Evolutionary conservation across 2,329 filamentous ascomycete genomes (phyloP).

Genomic region (Colletotrichum filicis): DNA sequence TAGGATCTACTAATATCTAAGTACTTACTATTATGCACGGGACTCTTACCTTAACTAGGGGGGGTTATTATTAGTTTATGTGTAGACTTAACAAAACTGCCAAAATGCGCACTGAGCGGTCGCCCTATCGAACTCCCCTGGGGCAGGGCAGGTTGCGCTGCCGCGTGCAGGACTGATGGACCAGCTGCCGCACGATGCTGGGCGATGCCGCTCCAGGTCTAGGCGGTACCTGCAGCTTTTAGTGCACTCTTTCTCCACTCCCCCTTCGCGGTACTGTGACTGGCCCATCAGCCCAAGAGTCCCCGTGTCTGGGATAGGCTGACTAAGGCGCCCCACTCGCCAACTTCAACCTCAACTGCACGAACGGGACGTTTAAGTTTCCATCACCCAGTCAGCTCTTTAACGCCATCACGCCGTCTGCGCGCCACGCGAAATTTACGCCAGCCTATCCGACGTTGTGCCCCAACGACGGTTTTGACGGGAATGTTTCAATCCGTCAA

Average conservation of each 20-base stretch:
- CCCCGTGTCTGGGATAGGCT: neutral
- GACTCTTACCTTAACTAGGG: no score
- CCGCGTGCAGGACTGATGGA: conserved; percentile 1
- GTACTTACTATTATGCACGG: no score
- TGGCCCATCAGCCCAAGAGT: conserved; percentile 2
- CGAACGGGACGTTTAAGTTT: neutral
- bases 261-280: conserved; percentile 18
- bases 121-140: conserved; percentile 3
- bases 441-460: neutral
- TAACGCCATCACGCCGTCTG: neutral
- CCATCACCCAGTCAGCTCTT: neutral
- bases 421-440: neutral
- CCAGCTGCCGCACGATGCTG: conserved; percentile 16
- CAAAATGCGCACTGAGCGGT: conserved; percentile 19
- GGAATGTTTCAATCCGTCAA: neutral
- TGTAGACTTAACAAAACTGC: conserved; percentile 5
- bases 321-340: neutral
- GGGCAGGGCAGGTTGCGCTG: neutral
- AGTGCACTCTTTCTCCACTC: conserved; percentile 6
- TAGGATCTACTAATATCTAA: no score
- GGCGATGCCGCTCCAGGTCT: conserved; percentile 15
- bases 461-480: neutral
- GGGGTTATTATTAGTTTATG: no score
- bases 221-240: conserved; percentile 14
- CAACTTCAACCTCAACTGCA: conserved; percentile 23